Conservation (phyloP, 306 rosid species). For the Vicia sativa region DNA sequence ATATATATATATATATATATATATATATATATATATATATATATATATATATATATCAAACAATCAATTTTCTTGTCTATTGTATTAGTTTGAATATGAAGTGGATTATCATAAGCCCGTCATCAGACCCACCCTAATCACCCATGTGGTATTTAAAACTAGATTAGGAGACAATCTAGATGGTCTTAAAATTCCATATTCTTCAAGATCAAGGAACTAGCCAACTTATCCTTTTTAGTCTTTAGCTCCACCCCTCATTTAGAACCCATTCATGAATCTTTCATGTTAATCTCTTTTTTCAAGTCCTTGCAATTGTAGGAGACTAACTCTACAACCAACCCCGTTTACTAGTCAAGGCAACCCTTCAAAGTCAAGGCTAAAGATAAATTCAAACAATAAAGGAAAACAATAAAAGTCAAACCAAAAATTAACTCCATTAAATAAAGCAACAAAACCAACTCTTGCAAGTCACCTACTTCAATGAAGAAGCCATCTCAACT, state of each 20-base stretch:
- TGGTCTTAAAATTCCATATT: slow-evolving; percentile 26
- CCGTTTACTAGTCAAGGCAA: background rate
- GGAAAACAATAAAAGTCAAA: background rate
- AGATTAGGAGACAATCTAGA: background rate
- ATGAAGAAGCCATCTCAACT: slow-evolving; percentile 40
- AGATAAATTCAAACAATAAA: background rate
- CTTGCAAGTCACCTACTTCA: slow-evolving; percentile 35
- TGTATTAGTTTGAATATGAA: slow-evolving; percentile 4
- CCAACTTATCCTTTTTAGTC: background rate
- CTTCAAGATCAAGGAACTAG: background rate
- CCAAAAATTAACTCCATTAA: slow-evolving; percentile 1
- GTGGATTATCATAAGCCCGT: background rate
- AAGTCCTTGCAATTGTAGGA: background rate
- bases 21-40: too few relatives aligned
- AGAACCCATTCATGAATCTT: background rate
- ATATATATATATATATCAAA: too few relatives aligned
- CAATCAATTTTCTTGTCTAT: background rate
- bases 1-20: too few relatives aligned
- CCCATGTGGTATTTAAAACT: background rate
- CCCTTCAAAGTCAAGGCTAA: slow-evolving; percentile 6
- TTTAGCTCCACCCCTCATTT: background rate
- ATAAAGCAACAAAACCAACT: slow-evolving; percentile 40
- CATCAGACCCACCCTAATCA: background rate
- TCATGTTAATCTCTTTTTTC: background rate
- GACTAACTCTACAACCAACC: too few relatives aligned